A percentile compares a stretch with the other conserved stretches of the same genome.
These are phyloP conservation scores for Xylaria telfairii DNA, from an alignment of 495 filamentous ascomycete genomes.

Conservation along the genomic window DNA sequence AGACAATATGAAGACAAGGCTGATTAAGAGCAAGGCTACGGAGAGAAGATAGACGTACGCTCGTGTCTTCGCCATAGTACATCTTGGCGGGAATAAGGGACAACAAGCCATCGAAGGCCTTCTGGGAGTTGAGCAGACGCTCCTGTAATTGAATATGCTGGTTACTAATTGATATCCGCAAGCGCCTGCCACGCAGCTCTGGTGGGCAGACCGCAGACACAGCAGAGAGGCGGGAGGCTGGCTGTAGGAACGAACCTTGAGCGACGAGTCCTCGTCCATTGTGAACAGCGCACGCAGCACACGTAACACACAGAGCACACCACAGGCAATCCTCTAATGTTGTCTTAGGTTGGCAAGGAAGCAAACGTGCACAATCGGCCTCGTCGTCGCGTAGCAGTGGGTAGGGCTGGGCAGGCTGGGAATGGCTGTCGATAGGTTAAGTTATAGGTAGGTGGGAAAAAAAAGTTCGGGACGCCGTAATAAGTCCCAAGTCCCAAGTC, in stretches of 20 bases:
- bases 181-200: conserved; percentile 18
- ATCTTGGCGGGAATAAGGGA: conserved; percentile 92
- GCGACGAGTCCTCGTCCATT: conserved; percentile 45
- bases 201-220: background rate
- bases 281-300: background rate
- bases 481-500: too few relatives aligned
- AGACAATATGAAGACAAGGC: background rate
- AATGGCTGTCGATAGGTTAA: conserved; percentile 4
- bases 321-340: too few relatives aligned
- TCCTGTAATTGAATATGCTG: conserved; percentile 60
- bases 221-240: conserved; percentile 15
- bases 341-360: background rate
- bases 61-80: conserved; percentile 87
- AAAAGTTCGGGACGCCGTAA: conserved; percentile 10
- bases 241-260: conserved; percentile 41
- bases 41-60: conserved; percentile 63
- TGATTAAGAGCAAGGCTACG: background rate
- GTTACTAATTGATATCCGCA: conserved; percentile 29
- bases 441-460: conserved; percentile 22
- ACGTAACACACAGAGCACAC: too few relatives aligned
- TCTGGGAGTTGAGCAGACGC: conserved; percentile 81
- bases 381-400: background rate
- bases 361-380: background rate
- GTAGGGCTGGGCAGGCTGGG: background rate
- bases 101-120: conserved; percentile 88